Percentiles rank a stretch among this genome's conserved stretches.
Evolutionary conservation across 192 early-diverging fungal species (phyloP).

Genomic region (Coemansia sp.): DNA sequence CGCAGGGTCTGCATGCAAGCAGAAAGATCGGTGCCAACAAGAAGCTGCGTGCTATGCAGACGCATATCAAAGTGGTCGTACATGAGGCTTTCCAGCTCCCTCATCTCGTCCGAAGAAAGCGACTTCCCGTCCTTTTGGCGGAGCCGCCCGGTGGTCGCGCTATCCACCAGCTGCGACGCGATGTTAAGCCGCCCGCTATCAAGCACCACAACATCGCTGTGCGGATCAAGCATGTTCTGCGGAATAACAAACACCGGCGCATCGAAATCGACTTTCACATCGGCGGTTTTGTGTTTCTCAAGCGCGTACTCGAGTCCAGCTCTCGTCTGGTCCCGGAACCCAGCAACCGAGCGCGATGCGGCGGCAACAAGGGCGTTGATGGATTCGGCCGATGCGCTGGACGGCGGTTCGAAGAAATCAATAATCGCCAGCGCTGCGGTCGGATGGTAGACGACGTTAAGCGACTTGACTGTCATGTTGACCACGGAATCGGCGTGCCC

Average conservation of each 20-base stretch:
- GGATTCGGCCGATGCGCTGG: slow-evolving; percentile 68
- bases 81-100: slow-evolving; percentile 73
- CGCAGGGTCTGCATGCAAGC: slow-evolving; percentile 70
- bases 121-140: slow-evolving; percentile 67
- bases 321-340: slow-evolving; percentile 84
- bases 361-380: slow-evolving; percentile 71
- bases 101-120: slow-evolving; percentile 66
- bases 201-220: slow-evolving; percentile 75
- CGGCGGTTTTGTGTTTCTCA: slow-evolving; percentile 85
- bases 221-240: slow-evolving; percentile 58
- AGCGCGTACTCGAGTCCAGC: slow-evolving; percentile 85
- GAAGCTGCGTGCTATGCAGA: slow-evolving; percentile 77
- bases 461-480: slow-evolving; percentile 79
- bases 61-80: slow-evolving; percentile 90
- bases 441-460: slow-evolving; percentile 90
- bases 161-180: slow-evolving; percentile 78
- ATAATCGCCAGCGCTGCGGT: slow-evolving; percentile 70
- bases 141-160: slow-evolving; percentile 64
- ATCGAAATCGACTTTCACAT: slow-evolving; percentile 92
- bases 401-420: slow-evolving; percentile 82
- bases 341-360: slow-evolving; percentile 85
- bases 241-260: slow-evolving; percentile 95
- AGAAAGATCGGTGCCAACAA: slow-evolving; percentile 76
- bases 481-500: slow-evolving; percentile 84
- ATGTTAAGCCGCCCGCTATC: slow-evolving; percentile 93